Evolutionary conservation across 1,284 basidiomycete species (phyloP).

Genomic region (Exobasidium cylindrosporum): DNA sequence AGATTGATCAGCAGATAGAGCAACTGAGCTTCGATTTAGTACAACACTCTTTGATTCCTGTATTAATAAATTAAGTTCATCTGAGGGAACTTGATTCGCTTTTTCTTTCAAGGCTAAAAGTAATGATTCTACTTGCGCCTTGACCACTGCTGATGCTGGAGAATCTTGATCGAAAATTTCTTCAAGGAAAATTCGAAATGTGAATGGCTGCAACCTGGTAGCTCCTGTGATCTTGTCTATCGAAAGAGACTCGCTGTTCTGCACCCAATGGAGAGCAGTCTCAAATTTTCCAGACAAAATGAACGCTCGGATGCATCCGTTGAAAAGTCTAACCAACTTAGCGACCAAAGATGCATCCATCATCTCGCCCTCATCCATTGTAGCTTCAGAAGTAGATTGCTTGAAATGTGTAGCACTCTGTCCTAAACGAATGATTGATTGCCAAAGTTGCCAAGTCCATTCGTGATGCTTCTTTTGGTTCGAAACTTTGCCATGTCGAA

Average conservation of each 20-base stretch:
- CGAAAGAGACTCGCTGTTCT: not conserved
- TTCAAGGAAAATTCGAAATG: not conserved
- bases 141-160: not conserved
- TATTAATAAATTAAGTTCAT: not conserved
- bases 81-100: not conserved
- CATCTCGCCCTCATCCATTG: not conserved
- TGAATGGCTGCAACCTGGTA: not conserved
- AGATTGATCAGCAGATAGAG: not conserved
- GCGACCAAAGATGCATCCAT: not conserved
- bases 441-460: constrained; percentile 7
- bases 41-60: not conserved
- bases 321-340: not conserved
- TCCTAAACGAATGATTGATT: not conserved
- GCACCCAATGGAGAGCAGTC: not conserved
- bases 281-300: not conserved
- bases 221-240: not conserved
- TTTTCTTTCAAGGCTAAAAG: not conserved
- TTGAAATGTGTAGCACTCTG: not conserved
- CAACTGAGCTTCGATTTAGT: not conserved
- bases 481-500: not conserved
- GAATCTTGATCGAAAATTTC: not conserved
- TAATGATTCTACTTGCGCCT: not conserved
- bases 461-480: not conserved
- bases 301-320: not conserved
- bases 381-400: not conserved